phyloP scores from a whole-genome alignment of 768 basidiomycete species.

The Cyclocybe cylindracea region DNA sequence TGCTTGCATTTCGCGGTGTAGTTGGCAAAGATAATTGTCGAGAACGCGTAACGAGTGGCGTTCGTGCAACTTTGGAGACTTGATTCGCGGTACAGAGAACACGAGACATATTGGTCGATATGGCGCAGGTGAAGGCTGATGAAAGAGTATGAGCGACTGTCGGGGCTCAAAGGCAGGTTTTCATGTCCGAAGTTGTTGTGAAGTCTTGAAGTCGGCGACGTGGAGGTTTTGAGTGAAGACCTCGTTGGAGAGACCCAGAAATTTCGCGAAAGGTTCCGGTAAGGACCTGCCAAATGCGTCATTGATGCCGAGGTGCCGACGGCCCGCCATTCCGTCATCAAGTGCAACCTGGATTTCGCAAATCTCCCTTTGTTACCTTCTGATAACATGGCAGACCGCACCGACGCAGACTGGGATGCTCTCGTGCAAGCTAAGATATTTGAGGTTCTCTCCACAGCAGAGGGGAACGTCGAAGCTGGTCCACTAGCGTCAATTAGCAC shows the following conservation, averaged over 20 bases:
- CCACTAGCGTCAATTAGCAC: constrained; percentile 24
- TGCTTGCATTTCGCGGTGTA: not conserved
- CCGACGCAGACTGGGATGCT: constrained; percentile 34
- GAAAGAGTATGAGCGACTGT: not conserved
- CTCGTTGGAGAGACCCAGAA: no score
- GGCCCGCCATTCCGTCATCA: no score
- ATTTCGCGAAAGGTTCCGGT: no score
- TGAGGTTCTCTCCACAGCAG: constrained; percentile 20
- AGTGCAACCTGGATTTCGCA: no score
- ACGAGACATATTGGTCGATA: constrained; percentile 3
- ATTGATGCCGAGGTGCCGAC: no score
- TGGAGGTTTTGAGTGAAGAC: no score
- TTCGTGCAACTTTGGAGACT: not conserved
- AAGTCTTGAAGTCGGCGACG: no score
- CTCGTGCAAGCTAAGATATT: constrained; percentile 29
- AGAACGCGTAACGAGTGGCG: not conserved
- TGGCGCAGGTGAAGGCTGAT: not conserved
- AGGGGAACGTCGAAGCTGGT: constrained; percentile 3
- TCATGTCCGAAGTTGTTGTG: no score
- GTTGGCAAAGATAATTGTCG: constrained; percentile 7
- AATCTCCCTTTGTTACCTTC: not conserved
- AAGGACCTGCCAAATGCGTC: no score
- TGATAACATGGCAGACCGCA: constrained; percentile 19
- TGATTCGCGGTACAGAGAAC: constrained; percentile 3
- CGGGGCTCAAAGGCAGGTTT: no score